These are phyloP conservation scores for Esteya vermicola DNA, from an alignment of 2,329 filamentous ascomycete genomes.

Conservation along the genomic window DNA sequence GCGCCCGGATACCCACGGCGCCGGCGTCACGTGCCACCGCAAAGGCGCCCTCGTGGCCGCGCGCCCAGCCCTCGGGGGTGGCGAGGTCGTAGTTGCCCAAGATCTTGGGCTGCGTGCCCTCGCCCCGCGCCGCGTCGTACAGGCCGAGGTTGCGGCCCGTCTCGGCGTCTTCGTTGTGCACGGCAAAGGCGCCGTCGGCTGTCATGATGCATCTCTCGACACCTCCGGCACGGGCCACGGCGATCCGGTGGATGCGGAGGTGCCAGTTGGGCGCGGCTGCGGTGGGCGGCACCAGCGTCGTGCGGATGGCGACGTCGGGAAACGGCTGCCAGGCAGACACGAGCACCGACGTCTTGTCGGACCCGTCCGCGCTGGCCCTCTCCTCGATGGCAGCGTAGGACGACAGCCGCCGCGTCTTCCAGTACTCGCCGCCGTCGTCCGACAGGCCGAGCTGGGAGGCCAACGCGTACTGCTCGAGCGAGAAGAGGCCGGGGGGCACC, in stretches of 20 bases:
- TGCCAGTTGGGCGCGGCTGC: conserved; percentile 53
- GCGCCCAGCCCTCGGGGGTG: conserved; percentile 31
- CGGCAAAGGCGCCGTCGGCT: conserved; percentile 62
- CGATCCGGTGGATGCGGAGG: conserved; percentile 47
- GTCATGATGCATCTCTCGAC: too few relatives aligned
- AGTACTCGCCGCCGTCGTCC: conserved; percentile 63
- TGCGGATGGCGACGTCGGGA: conserved; percentile 50
- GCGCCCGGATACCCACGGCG: conserved; percentile 41
- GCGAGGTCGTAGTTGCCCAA: conserved; percentile 47
- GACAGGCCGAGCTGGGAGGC: conserved; percentile 64
- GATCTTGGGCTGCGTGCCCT: conserved; percentile 42
- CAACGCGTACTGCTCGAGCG: conserved; percentile 61
- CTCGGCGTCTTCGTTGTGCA: conserved; percentile 37
- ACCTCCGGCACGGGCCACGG: conserved; percentile 41
- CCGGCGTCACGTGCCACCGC: conserved; percentile 42
- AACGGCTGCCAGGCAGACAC: conserved; percentile 60
- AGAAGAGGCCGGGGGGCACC: conserved; percentile 61
- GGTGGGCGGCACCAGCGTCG: conserved; percentile 48
- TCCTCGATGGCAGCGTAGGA: conserved; percentile 48
- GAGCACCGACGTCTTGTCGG: conserved; percentile 35
- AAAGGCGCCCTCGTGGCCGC: conserved; percentile 40
- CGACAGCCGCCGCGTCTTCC: conserved; percentile 61
- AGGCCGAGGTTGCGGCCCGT: conserved; percentile 32
- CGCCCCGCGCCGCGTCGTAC: conserved; percentile 27
- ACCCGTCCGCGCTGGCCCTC: conserved; percentile 23